A percentile compares a stretch with the other conserved stretches of the same genome.
Evolutionary conservation across 2,329 filamentous ascomycete species (phyloP).

Genomic region (Calonectria fujianensis): DNA sequence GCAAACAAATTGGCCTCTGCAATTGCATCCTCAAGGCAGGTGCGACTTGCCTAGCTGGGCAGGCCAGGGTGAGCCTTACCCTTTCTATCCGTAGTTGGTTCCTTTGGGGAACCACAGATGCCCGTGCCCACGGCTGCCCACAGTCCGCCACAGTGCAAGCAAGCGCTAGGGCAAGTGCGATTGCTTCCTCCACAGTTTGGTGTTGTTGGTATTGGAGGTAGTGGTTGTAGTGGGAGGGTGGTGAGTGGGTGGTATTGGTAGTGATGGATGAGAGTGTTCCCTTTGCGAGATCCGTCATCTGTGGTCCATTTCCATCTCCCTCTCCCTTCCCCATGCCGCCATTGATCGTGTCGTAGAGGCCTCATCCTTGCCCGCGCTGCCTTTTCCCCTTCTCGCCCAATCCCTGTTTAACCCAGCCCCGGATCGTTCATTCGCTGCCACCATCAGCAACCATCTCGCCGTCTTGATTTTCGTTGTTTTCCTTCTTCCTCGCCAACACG

Average conservation of each 20-base stretch:
- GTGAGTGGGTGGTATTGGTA: not conserved
- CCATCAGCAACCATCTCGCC: slow-evolving; percentile 13
- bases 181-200: not conserved
- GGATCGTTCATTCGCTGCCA: slow-evolving; percentile 27
- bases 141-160: slow-evolving; percentile 10
- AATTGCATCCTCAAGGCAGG: slow-evolving; percentile 10
- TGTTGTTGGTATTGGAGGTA: not conserved
- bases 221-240: not conserved
- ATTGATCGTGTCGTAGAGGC: not conserved
- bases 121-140: slow-evolving; percentile 27
- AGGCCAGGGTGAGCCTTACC: slow-evolving; percentile 46
- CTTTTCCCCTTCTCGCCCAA: slow-evolving; percentile 2
- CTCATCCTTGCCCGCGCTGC: slow-evolving; percentile 18
- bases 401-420: slow-evolving; percentile 7
- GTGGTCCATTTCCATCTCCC: slow-evolving; percentile 10
- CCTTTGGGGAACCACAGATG: slow-evolving; percentile 20
- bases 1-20: slow-evolving; percentile 16
- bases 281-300: not conserved
- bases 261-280: slow-evolving; percentile 6
- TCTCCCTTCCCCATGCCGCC: slow-evolving; percentile 1
- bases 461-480: slow-evolving; percentile 33
- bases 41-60: slow-evolving; percentile 48
- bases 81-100: slow-evolving; percentile 22
- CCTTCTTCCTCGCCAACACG: slow-evolving; percentile 21
- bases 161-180: not conserved